Evolutionary conservation across 2,329 filamentous ascomycete species (phyloP).

Genomic region (Trichoderma hamatum): DNA sequence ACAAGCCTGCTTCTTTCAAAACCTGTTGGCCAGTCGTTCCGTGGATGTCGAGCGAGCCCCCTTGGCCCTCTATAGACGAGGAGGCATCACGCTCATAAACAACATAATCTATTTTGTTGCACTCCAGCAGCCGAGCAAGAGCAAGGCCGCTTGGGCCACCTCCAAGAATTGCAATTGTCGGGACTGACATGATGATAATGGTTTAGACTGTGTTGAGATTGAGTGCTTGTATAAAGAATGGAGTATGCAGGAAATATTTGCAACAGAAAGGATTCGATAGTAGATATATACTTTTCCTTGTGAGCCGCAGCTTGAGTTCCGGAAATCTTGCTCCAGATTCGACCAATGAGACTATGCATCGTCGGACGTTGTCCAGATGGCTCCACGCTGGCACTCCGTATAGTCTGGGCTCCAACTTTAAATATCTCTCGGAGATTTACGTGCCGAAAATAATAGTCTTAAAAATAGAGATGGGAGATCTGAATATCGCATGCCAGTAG

Average conservation of each 20-base stretch:
- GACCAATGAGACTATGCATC: neutral
- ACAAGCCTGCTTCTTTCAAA: constrained; percentile 53
- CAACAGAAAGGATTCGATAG: neutral
- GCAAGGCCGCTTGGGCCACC: constrained; percentile 45
- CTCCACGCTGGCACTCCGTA: neutral
- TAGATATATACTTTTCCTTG: neutral
- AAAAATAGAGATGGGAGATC: neutral
- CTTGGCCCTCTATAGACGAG: constrained; percentile 49
- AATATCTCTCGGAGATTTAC: neutral
- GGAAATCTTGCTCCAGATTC: neutral
- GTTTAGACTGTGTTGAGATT: neutral
- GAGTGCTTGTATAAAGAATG: neutral
- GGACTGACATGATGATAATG: neutral
- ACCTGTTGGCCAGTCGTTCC: constrained; percentile 54
- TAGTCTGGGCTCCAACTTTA: neutral
- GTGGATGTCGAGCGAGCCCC: constrained; percentile 59
- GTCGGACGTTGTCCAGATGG: neutral
- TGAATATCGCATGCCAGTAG: neutral
- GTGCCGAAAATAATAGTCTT: neutral
- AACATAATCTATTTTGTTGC: constrained; percentile 49
- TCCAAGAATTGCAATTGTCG: constrained; percentile 51
- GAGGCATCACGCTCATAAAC: constrained; percentile 55
- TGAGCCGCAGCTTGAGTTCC: neutral
- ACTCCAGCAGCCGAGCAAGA: constrained; percentile 55
- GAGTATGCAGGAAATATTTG: neutral